Percentiles rank a stretch among this genome's conserved stretches.
Evolutionary conservation across 1,139 yeast species (phyloP).

Genomic region (Kurtzmaniella natalensis): DNA sequence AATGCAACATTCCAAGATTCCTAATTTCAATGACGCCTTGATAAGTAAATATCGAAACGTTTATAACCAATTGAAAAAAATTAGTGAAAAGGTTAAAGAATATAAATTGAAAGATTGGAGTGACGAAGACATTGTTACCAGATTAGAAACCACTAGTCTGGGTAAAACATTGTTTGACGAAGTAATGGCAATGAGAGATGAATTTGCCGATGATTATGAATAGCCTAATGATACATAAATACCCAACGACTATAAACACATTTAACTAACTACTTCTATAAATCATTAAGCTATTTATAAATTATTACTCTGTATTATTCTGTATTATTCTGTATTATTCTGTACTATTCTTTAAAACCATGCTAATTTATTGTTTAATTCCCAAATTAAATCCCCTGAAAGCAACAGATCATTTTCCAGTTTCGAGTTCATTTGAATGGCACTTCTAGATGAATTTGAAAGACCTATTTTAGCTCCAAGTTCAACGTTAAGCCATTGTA

Average conservation of each 20-base stretch:
- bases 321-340: too few relatives aligned
- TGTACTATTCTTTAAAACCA: slow-evolving; percentile 38
- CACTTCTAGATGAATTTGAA: slow-evolving; percentile 37
- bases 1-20: slow-evolving; percentile 40
- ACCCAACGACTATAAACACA: too few relatives aligned
- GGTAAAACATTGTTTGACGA: slow-evolving; percentile 17
- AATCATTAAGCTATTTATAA: too few relatives aligned
- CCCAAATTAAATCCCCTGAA: slow-evolving; percentile 36
- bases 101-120: slow-evolving; percentile 40
- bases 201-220: slow-evolving; percentile 26
- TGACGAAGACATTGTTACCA: slow-evolving; percentile 34
- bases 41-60: slow-evolving; percentile 18
- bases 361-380: slow-evolving; percentile 39
- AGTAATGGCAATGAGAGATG: slow-evolving; percentile 26
- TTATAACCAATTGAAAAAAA: slow-evolving; percentile 19
- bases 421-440: slow-evolving; percentile 24
- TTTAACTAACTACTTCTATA: too few relatives aligned
- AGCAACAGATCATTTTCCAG: slow-evolving; percentile 21
- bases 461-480: slow-evolving; percentile 17
- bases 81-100: slow-evolving; percentile 22
- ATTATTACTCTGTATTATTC: too few relatives aligned
- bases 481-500: slow-evolving; percentile 13
- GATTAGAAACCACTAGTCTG: slow-evolving; percentile 20
- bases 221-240: too few relatives aligned
- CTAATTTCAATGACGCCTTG: slow-evolving; percentile 28